A percentile compares a stretch with the other conserved stretches of the same genome.
Conservation (phyloP, 257 asterid species). For the Solanum ossicruentum region DNA sequence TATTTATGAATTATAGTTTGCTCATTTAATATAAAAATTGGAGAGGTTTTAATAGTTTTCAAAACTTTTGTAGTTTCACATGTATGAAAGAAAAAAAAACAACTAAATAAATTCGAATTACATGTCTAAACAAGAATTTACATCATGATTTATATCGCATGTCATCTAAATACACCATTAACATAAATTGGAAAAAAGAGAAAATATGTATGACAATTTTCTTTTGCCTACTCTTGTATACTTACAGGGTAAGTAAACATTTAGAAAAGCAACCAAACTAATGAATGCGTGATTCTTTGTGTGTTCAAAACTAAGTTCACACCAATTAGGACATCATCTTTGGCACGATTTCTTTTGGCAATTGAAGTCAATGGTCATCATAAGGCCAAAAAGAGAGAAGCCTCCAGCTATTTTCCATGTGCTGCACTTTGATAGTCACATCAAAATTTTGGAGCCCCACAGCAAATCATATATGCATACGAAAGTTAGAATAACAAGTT, state of each 20-base stretch:
- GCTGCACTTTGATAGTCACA: not conserved
- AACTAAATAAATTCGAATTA: no score
- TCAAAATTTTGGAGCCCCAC: not conserved
- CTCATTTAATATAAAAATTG: no score
- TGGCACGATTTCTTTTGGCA: not conserved
- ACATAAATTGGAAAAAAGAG: not conserved
- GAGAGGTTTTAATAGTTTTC: no score
- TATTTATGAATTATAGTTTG: no score
- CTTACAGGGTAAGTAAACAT: not conserved
- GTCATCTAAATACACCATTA: not conserved
- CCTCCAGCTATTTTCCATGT: not conserved
- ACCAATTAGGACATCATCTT: not conserved
- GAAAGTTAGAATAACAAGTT: not conserved
- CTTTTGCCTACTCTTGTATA: not conserved
- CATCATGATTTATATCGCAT: no score
- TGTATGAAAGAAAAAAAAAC: no score
- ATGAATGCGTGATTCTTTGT: not conserved
- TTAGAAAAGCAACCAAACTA: not conserved
- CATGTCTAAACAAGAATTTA: no score
- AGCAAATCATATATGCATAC: not conserved
- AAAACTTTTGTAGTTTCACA: no score
- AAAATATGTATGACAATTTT: not conserved
- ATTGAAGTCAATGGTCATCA: not conserved
- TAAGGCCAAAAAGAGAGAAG: not conserved
- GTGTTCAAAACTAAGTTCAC: not conserved